Evolutionary conservation across 208 protist genomes (phyloP).

Genomic region (Borovskyia barvae): DNA sequence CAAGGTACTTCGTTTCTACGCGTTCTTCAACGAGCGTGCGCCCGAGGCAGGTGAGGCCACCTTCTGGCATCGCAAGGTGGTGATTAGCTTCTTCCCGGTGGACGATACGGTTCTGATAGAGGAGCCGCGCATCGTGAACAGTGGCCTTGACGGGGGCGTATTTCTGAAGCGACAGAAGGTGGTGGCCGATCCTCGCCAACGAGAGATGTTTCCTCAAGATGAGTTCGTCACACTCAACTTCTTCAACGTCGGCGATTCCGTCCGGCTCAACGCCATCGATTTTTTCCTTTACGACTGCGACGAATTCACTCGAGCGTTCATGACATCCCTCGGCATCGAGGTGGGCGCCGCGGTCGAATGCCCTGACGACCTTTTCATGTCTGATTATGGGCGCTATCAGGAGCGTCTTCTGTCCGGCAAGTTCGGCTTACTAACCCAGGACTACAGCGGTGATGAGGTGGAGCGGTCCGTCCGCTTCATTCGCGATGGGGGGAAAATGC

Average conservation of each 20-base stretch:
- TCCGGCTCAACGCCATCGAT: conserved; percentile 90
- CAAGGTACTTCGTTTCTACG: conserved; percentile 96
- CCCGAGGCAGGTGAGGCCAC: conserved; percentile 82
- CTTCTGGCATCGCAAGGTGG: conserved; percentile 89
- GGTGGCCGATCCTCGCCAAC: conserved; percentile 65
- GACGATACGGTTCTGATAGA: conserved; percentile 94
- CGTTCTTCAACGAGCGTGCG: conserved; percentile 94
- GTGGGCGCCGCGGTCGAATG: conserved; percentile 46
- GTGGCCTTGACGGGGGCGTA: conserved; percentile 92
- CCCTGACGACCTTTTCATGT: conserved; percentile 77
- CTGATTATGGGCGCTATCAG: conserved; percentile 47
- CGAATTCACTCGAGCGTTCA: conserved; percentile 90
- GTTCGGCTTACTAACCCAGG: conserved; percentile 64
- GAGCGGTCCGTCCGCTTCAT: conserved; percentile 86
- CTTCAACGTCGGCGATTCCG: conserved; percentile 88
- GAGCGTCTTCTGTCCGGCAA: conserved; percentile 50
- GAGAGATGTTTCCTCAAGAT: conserved; percentile 78
- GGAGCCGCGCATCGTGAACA: conserved; percentile 92
- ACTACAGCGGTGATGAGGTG: conserved; percentile 62
- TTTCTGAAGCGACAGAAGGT: conserved; percentile 92
- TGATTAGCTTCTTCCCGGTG: conserved; percentile 92
- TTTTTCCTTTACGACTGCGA: conserved; percentile 95
- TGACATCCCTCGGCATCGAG: conserved; percentile 73
- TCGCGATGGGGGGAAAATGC: conserved; percentile 91
- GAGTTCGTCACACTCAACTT: conserved; percentile 87